Percentiles rank a stretch among this genome's conserved stretches.
phyloP scores from a whole-genome alignment of 2,329 filamentous ascomycete genomes.

The Macroventuria anomochaeta region DNA sequence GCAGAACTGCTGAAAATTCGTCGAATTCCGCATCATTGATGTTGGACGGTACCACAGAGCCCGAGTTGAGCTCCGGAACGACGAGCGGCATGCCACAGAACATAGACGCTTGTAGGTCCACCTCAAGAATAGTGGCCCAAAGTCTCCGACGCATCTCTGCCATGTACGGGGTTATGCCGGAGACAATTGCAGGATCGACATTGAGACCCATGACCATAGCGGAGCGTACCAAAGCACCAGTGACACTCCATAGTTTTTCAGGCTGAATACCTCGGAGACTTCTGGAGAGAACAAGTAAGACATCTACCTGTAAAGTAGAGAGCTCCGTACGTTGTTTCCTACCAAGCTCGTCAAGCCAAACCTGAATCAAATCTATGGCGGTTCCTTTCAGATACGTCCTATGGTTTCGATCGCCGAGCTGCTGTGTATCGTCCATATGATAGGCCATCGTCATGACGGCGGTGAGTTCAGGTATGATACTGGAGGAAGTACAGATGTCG shows the following conservation, averaged over 20 bases:
- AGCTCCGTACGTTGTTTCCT: slow-evolving; percentile 31
- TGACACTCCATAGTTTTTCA: slow-evolving; percentile 31
- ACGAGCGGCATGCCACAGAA: slow-evolving; percentile 26
- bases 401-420: slow-evolving; percentile 7
- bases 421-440: slow-evolving; percentile 22
- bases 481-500: slow-evolving; percentile 22
- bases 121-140: slow-evolving; percentile 54
- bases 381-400: slow-evolving; percentile 22
- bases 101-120: slow-evolving; percentile 45
- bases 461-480: slow-evolving; percentile 32
- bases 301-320: slow-evolving; percentile 28
- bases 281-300: slow-evolving; percentile 25
- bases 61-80: slow-evolving; percentile 17
- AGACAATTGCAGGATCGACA: slow-evolving; percentile 46
- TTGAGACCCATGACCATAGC: slow-evolving; percentile 54
- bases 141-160: slow-evolving; percentile 53
- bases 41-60: slow-evolving; percentile 22
- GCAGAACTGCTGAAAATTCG: slow-evolving; percentile 17
- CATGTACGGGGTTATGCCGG: slow-evolving; percentile 42
- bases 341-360: slow-evolving; percentile 31
- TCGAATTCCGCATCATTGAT: slow-evolving; percentile 29
- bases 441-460: slow-evolving; percentile 32
- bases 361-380: slow-evolving; percentile 26
- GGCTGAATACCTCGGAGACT: slow-evolving; percentile 17
- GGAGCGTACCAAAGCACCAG: slow-evolving; percentile 49